phyloP scores from a whole-genome alignment of 2,329 filamentous ascomycete genomes.

The Exophiala spinifera region DNA sequence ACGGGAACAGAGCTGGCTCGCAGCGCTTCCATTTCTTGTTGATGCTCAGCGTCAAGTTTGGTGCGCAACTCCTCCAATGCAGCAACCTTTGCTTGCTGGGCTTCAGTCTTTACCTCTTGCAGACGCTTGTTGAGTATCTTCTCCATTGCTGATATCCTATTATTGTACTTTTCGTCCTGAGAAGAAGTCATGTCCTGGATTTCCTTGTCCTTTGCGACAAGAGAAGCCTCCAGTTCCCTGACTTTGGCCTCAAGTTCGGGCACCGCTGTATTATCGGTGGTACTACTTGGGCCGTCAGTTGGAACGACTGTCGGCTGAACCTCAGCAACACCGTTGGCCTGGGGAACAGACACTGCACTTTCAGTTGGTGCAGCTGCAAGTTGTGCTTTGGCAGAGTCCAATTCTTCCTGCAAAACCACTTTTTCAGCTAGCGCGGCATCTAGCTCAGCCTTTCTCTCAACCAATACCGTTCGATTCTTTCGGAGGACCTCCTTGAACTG shows the following conservation, averaged over 20 bases:
- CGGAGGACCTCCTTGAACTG: slow-evolving; percentile 56
- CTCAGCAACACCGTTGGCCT: slow-evolving; percentile 47
- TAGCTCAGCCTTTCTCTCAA: slow-evolving; percentile 49
- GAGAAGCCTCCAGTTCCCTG: slow-evolving; percentile 48
- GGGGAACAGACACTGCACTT: background rate
- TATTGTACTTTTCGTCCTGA: slow-evolving; percentile 48
- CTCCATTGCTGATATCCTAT: slow-evolving; percentile 45
- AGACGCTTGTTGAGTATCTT: slow-evolving; percentile 68
- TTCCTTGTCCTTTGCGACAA: slow-evolving; percentile 51
- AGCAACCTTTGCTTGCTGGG: slow-evolving; percentile 44
- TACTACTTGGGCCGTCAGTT: slow-evolving; percentile 34
- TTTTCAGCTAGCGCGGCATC: slow-evolving; percentile 59
- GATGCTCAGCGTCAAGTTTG: slow-evolving; percentile 34
- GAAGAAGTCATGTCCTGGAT: slow-evolving; percentile 43
- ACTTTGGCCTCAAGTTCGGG: slow-evolving; percentile 58
- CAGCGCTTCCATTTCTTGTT: slow-evolving; percentile 42
- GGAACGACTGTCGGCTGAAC: slow-evolving; percentile 38
- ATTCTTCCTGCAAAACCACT: slow-evolving; percentile 63
- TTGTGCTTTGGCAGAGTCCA: slow-evolving; percentile 61
- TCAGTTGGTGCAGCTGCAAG: slow-evolving; percentile 42
- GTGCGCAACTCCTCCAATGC: slow-evolving; percentile 25
- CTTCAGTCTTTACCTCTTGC: slow-evolving; percentile 50
- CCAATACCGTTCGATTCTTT: slow-evolving; percentile 64
- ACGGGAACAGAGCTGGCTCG: slow-evolving; percentile 36
- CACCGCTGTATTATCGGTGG: slow-evolving; percentile 16